Percentiles rank a stretch among this genome's conserved stretches.
Conservation (phyloP, 495 filamentous ascomycete species). For the Xylaria cubensis region DNA sequence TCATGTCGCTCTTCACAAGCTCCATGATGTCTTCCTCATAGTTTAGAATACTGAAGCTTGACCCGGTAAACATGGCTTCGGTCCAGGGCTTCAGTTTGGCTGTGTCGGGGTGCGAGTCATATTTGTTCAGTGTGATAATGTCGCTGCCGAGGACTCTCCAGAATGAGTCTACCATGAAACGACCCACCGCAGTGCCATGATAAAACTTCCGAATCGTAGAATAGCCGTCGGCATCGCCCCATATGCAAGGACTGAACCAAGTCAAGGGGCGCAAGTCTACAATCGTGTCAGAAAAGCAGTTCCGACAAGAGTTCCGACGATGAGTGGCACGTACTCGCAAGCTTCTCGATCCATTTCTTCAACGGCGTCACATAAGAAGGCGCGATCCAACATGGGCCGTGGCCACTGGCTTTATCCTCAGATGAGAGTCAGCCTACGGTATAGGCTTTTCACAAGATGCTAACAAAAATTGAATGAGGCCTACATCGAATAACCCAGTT, state of each 20-base stretch:
- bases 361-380: constrained; percentile 52
- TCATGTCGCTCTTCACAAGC: constrained; percentile 60
- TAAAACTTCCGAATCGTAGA: constrained; percentile 54
- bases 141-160: constrained; percentile 66
- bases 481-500: constrained; percentile 77
- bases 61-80: constrained; percentile 64
- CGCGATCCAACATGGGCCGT: constrained; percentile 73
- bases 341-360: constrained; percentile 58
- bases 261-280: constrained; percentile 39
- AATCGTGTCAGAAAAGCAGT: constrained; percentile 22
- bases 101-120: constrained; percentile 63
- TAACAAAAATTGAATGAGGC: constrained; percentile 18
- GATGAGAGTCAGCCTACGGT: constrained; percentile 21
- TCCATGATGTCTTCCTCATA: constrained; percentile 69
- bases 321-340: constrained; percentile 57
- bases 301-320: neutral
- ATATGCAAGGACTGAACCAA: constrained; percentile 47
- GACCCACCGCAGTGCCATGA: constrained; percentile 68
- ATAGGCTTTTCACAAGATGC: neutral
- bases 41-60: constrained; percentile 68
- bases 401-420: constrained; percentile 59
- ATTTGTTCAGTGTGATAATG: constrained; percentile 59
- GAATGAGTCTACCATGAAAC: constrained; percentile 68
- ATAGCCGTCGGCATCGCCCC: constrained; percentile 47
- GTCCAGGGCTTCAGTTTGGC: constrained; percentile 67